Evolutionary conservation across 441 rosid genomes (phyloP).

Genomic region (Erysimum pusillum): DNA sequence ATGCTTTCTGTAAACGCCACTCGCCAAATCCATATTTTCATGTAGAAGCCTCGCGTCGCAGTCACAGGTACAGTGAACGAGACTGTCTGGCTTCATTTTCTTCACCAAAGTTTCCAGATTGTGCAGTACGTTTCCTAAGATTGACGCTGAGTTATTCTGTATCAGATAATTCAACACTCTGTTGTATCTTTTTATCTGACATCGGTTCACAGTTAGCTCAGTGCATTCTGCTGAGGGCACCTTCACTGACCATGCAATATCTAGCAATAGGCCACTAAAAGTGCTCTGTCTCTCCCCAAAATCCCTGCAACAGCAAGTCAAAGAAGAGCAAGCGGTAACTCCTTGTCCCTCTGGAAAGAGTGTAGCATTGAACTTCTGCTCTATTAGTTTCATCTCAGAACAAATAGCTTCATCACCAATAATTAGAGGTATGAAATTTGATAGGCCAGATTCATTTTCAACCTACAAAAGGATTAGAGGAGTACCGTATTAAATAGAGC

Average conservation of each 20-base stretch:
- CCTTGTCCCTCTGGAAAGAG: slow-evolving; percentile 48
- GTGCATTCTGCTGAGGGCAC: slow-evolving; percentile 65
- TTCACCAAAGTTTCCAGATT: slow-evolving; percentile 62
- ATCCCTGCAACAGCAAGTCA: slow-evolving; percentile 53
- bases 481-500: not conserved
- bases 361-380: slow-evolving; percentile 61
- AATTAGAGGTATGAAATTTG: slow-evolving; percentile 89
- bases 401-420: slow-evolving; percentile 79
- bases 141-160: slow-evolving; percentile 57
- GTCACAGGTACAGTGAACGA: slow-evolving; percentile 49
- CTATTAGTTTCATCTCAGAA: slow-evolving; percentile 72
- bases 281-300: slow-evolving; percentile 55
- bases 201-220: slow-evolving; percentile 52
- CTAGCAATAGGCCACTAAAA: slow-evolving; percentile 73
- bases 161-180: slow-evolving; percentile 68
- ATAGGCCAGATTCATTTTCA: slow-evolving; percentile 88
- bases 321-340: slow-evolving; percentile 37
- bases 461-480: slow-evolving; percentile 61
- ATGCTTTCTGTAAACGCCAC: slow-evolving; percentile 45
- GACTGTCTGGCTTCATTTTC: slow-evolving; percentile 47
- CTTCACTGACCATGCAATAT: slow-evolving; percentile 88
- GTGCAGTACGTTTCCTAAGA: slow-evolving; percentile 65
- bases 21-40: slow-evolving; percentile 57
- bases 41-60: slow-evolving; percentile 57
- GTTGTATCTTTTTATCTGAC: slow-evolving; percentile 76